Conservation (phyloP, 495 filamentous ascomycete genomes). For the Tuber indicum region DNA sequence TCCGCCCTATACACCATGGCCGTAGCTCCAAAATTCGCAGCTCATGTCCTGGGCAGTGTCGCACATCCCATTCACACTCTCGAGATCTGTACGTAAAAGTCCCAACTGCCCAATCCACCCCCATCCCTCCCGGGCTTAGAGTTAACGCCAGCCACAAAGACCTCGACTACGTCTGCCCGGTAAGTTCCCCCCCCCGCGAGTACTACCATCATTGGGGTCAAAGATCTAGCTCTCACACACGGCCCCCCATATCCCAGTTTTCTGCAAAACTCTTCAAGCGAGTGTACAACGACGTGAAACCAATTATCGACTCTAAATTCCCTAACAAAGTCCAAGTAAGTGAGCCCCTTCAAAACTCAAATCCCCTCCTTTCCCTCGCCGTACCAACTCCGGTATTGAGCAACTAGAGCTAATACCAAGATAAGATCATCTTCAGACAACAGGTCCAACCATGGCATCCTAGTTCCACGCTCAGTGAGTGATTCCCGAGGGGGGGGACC, state of each 20-base stretch:
- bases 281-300: conserved; percentile 30
- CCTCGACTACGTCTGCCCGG: conserved; percentile 38
- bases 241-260: conserved; percentile 23
- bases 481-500: background rate
- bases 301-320: conserved; percentile 24
- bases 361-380: conserved; percentile 61
- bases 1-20: conserved; percentile 15
- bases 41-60: conserved; percentile 18
- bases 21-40: conserved; percentile 28
- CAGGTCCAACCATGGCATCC: conserved; percentile 97
- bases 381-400: conserved; percentile 75
- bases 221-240: background rate
- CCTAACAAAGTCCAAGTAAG: conserved; percentile 28
- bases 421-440: conserved; percentile 65
- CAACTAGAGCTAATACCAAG: conserved; percentile 40
- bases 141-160: conserved; percentile 13
- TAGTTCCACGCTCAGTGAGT: conserved; percentile 60
- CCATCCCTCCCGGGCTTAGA: background rate
- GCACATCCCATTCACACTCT: conserved; percentile 22
- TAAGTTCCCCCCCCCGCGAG: background rate
- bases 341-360: background rate
- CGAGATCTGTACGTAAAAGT: conserved; percentile 27
- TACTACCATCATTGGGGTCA: background rate
- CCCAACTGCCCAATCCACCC: background rate
- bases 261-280: conserved; percentile 44